Evolutionary conservation across 2,329 filamentous ascomycete genomes (phyloP).

Genomic region (Cryoendolithus antarcticus): DNA sequence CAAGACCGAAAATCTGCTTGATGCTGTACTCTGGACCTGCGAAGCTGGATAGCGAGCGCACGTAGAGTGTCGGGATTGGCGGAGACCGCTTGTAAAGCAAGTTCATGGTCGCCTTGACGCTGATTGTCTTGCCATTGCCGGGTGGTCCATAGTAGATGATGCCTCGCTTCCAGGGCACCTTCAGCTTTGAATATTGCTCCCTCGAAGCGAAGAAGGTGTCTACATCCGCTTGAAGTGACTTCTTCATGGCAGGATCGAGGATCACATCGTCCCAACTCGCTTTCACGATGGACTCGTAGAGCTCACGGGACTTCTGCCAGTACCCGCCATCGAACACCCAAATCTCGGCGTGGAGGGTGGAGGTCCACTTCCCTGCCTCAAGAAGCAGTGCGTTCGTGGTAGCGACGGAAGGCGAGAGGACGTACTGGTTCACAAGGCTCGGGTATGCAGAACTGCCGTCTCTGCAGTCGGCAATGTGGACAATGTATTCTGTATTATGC

Average conservation of each 20-base stretch:
- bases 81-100: slow-evolving; percentile 23
- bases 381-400: slow-evolving; percentile 27
- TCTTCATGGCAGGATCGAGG: slow-evolving; percentile 31
- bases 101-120: slow-evolving; percentile 28
- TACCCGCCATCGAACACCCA: slow-evolving; percentile 31
- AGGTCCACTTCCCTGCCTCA: slow-evolving; percentile 18
- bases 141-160: slow-evolving; percentile 30
- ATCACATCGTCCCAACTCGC: slow-evolving; percentile 35
- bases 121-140: slow-evolving; percentile 33
- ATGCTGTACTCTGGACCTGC: slow-evolving; percentile 27
- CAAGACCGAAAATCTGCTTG: slow-evolving; percentile 44
- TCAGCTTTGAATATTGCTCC: slow-evolving; percentile 28
- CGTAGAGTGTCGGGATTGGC: slow-evolving; percentile 28
- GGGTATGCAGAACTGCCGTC: slow-evolving; percentile 27
- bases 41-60: slow-evolving; percentile 16
- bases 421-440: slow-evolving; percentile 27
- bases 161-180: slow-evolving; percentile 37
- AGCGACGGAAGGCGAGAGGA: slow-evolving; percentile 27
- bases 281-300: slow-evolving; percentile 30
- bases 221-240: slow-evolving; percentile 27
- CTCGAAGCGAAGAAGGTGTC: slow-evolving; percentile 28
- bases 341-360: slow-evolving; percentile 25
- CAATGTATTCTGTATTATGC: slow-evolving; percentile 30
- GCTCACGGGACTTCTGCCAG: slow-evolving; percentile 28
- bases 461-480: slow-evolving; percentile 30